These are phyloP conservation scores for Cronartium quercuum DNA, from an alignment of 1,284 basidiomycete genomes.

Conservation along the genomic window DNA sequence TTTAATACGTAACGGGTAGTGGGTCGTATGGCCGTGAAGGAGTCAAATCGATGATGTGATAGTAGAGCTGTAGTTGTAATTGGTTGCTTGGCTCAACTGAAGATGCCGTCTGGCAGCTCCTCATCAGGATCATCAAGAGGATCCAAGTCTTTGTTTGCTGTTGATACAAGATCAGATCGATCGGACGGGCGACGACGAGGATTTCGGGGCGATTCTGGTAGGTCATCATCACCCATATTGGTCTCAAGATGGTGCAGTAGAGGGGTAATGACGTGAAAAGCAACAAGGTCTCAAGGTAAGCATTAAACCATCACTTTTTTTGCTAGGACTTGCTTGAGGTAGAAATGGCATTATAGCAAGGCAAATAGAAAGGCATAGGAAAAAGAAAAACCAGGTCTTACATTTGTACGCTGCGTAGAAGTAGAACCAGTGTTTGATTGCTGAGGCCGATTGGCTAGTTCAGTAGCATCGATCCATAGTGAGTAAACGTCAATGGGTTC, in stretches of 20 bases:
- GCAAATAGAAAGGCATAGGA: too few relatives aligned
- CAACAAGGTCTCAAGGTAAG: not conserved
- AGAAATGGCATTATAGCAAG: too few relatives aligned
- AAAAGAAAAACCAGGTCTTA: not conserved
- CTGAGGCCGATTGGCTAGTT: constrained; percentile 10
- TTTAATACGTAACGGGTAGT: too few relatives aligned
- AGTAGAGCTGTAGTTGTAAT: too few relatives aligned
- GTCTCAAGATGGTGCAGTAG: not conserved
- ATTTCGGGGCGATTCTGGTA: not conserved
- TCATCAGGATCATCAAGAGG: not conserved
- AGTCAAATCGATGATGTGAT: too few relatives aligned
- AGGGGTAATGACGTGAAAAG: not conserved
- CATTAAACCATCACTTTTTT: not conserved
- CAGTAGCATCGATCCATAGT: constrained; percentile 37
- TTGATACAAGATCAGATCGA: not conserved
- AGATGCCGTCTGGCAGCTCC: not conserved
- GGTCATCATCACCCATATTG: not conserved
- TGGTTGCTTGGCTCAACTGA: too few relatives aligned
- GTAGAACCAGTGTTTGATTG: not conserved
- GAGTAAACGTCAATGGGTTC: constrained; percentile 39
- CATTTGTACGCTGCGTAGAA: not conserved
- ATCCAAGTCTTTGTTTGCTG: not conserved
- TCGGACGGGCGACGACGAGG: not conserved
- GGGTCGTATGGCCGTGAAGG: too few relatives aligned
- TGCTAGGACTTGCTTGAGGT: not conserved